Base-by-base conservation (phyloP, 257 asterid genomes). In the Plantago elongata region DNA sequence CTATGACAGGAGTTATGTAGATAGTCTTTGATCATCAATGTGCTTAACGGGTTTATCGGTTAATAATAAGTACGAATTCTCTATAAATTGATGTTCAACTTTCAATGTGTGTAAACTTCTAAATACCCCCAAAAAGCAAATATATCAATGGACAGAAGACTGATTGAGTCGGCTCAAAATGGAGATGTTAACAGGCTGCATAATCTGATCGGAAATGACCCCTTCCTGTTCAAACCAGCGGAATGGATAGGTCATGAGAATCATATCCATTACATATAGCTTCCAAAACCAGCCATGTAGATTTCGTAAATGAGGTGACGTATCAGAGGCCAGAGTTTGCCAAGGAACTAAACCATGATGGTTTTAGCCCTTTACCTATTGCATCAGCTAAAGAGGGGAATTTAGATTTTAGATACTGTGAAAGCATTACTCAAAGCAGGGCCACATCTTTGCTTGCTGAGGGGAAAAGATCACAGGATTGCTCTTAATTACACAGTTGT, bases 201-300 rank as follows among this genome's bases (percentile, higher is more conserved):
- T 34, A 4, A 34, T 34, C 40, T 34, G 7, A 34, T 34, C 7
- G 40, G 40, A 34, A 4, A 34, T 6, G 4, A 4, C 8, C 40
- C 40, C 8, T 34, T 34, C 40, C 40, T 34, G 40, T 34, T 34
- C 40, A 34, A 34, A 7, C 40, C 40, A 4, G 1, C 40, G 0
- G 40, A 34, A 34, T 34, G 3, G 8, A 34, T 34, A 0, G 40
- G 40, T 34, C 8, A 6, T 34, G 40, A 68, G 11, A 63, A 62
- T n/a, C n/a, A n/a, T n/a, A n/a, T 58, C 74, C 69, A 4, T 44
- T 73, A 56, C 74, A 67, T 13, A 60, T 73, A 4, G 67, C 78
- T 51, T 73, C 70, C 55, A 40, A 49, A 12, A 70, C 65, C 3
- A 62, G 62, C 13, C 65, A 73, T 44, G 27, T 16, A 13, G 45